These are phyloP conservation scores for Tylopilus sp. DNA, from an alignment of 768 basidiomycete species.

Conservation along the genomic window DNA sequence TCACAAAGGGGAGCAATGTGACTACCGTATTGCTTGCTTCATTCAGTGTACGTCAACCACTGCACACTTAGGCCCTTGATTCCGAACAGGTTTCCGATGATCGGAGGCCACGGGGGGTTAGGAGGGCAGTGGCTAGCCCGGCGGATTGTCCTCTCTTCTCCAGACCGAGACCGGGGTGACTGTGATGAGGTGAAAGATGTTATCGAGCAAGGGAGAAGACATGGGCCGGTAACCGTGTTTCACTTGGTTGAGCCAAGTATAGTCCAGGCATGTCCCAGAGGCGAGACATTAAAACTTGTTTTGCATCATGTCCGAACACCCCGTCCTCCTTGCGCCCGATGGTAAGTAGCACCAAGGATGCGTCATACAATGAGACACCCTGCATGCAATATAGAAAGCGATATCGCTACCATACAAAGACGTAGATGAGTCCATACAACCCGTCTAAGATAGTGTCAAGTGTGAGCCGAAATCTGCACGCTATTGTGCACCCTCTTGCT, in stretches of 20 bases:
- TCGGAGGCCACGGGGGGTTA: slow-evolving; percentile 39
- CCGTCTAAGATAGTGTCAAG: slow-evolving; percentile 7
- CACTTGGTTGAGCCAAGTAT: slow-evolving; percentile 3
- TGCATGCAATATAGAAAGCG: slow-evolving; percentile 7
- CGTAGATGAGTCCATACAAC: slow-evolving; percentile 3
- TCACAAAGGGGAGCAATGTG: background rate
- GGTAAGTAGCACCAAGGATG: too few relatives aligned
- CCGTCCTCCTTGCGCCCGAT: too few relatives aligned
- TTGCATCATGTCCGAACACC: too few relatives aligned
- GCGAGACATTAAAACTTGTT: slow-evolving; percentile 9
- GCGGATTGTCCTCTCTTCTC: slow-evolving; percentile 13
- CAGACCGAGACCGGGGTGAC: background rate
- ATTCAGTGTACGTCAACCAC: slow-evolving; percentile 40
- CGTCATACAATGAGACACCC: background rate
- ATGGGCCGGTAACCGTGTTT: slow-evolving; percentile 4
- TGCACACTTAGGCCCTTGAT: slow-evolving; percentile 36
- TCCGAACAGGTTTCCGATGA: slow-evolving; percentile 44
- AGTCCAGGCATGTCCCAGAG: background rate
- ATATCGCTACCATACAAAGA: slow-evolving; percentile 31
- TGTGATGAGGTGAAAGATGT: slow-evolving; percentile 5
- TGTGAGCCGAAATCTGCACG: slow-evolving; percentile 11
- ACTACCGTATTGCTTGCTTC: slow-evolving; percentile 42
- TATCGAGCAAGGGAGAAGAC: background rate
- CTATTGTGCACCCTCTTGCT: slow-evolving; percentile 20
- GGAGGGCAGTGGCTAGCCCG: slow-evolving; percentile 35